These are phyloP conservation scores for Neurospora sp. DNA, from an alignment of 495 filamentous ascomycete genomes.

Conservation along the genomic window DNA sequence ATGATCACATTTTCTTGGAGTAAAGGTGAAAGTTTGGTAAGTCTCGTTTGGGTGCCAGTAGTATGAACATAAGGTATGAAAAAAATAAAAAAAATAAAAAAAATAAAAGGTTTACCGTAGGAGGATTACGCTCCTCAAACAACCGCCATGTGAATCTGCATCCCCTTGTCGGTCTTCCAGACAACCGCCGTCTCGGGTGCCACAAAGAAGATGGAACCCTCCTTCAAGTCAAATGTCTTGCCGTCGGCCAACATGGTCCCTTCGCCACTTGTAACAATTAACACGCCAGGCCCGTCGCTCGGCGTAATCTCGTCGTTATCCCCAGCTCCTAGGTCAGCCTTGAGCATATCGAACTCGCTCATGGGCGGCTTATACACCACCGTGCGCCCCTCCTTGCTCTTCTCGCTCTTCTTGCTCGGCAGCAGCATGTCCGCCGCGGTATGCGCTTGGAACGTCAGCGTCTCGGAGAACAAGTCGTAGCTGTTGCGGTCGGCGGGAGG, in stretches of 20 bases:
- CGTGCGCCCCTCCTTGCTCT: conserved; percentile 48
- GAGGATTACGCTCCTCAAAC: not conserved
- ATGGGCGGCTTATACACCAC: conserved; percentile 57
- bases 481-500: conserved; percentile 51
- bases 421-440: conserved; percentile 43
- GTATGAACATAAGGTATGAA: not conserved
- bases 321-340: conserved; percentile 43
- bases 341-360: conserved; percentile 62
- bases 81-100: not conserved
- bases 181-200: conserved; percentile 47
- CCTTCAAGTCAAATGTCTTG: conserved; percentile 41
- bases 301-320: conserved; percentile 48
- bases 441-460: conserved; percentile 54
- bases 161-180: conserved; percentile 35
- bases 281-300: conserved; percentile 52
- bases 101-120: not conserved
- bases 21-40: not conserved
- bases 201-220: conserved; percentile 62
- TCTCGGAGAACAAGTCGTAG: conserved; percentile 50
- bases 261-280: conserved; percentile 53
- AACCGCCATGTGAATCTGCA: conserved; percentile 46
- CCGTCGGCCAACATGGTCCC: conserved; percentile 49
- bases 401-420: conserved; percentile 33
- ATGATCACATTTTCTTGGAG: not conserved
- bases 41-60: not conserved